Base-by-base conservation (phyloP, 2,329 filamentous ascomycete species). In the Eutypa lata region DNA sequence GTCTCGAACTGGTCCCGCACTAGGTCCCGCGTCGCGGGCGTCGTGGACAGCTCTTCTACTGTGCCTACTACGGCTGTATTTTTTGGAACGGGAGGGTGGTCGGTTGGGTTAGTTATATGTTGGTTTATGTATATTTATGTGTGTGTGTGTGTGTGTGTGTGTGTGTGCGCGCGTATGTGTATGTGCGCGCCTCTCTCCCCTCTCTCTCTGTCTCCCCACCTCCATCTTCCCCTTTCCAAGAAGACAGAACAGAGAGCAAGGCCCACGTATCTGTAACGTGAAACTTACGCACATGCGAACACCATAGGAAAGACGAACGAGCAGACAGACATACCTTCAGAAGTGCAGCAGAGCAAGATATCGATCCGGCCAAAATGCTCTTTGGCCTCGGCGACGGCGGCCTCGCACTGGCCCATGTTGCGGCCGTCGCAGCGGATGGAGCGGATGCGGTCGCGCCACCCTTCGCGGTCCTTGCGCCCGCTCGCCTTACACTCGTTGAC, bases 1-100 rank as follows among this genome's bases (percentile, higher is more conserved):
- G 86, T 86, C 70, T 97, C 93, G 68, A 97, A 97, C 69, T 97
- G 93, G 65, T 96, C 90, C 56, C 89, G 84, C 35, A 95, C 87
- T 18, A 97, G 81, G 53, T 87, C 91, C 61, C 87, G 81, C 1
- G 90, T 91, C 43, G 85, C 81, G 4, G 81, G 79, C 22, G 80
- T 87, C 28, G 89, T 88, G 1, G 87, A 86, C 24, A 97, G 77
- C 71, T 99, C 94, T 72, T 97, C 94, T 7, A 97, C 88, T 0
- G 91, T 89, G 40, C 93, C 94, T 33, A 97, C 84, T 31, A 97
- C 83, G 57, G 91, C 90, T 91, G 54, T 40, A 21, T n/a, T n/a
- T n/a, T n/a, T n/a, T n/a, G 37, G 46, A 31, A 31, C 6, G 26
- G 26, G 26, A n/a, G n/a, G n/a, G n/a, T n/a, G n/a, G n/a, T n/a